Base-by-base conservation (phyloP, 192 early-diverging fungal species). In the Backusella morwellensis region DNA sequence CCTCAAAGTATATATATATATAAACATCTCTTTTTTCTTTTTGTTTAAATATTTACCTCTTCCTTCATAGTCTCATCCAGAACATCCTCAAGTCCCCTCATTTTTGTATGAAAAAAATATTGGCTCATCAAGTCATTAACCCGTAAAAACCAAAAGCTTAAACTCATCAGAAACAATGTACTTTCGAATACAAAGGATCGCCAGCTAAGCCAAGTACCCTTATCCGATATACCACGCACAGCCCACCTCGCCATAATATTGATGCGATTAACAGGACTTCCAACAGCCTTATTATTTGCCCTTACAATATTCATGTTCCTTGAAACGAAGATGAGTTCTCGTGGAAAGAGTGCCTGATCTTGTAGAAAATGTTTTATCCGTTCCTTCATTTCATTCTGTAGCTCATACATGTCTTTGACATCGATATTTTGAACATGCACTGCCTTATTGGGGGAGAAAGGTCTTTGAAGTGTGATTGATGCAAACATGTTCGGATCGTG, bases 281-380 rank as follows among this genome's bases (percentile, higher is more conserved):
- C 95, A 42, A 95, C 80, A 17, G 84, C 80, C 80, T 94, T 94
- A 85, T 98, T 98, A 75, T 93, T 92, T n/a, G 94, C 89, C 1
- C 94, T 86, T 44, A 92, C 90, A 50, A 92, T 91, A 73, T 95
- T 95, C 90, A 97, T 92, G 75, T 97, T 97, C 41, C 96, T 84
- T 11, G 91, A 91, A 26, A 98, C 84, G 80, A 98, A 97, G 40
- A 98, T 95, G 9, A 98, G 84, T 82, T 97, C 97, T 40, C 91
- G 92, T 40, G 97, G 97, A 47, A 98, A 78, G 6, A 82, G 78
- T 47, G 89, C 88, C 44, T 93, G 88, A 52, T 94, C 86, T 35
- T 80, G 80, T 59, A 98, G 81, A 35, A 96, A 96, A 2, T 91
- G 78, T 40, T 90, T 86, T 4, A 94, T 87, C 6, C 90, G 84